phyloP scores from a whole-genome alignment of 2,329 filamentous ascomycete species.

The Lecanicillium sp. region DNA sequence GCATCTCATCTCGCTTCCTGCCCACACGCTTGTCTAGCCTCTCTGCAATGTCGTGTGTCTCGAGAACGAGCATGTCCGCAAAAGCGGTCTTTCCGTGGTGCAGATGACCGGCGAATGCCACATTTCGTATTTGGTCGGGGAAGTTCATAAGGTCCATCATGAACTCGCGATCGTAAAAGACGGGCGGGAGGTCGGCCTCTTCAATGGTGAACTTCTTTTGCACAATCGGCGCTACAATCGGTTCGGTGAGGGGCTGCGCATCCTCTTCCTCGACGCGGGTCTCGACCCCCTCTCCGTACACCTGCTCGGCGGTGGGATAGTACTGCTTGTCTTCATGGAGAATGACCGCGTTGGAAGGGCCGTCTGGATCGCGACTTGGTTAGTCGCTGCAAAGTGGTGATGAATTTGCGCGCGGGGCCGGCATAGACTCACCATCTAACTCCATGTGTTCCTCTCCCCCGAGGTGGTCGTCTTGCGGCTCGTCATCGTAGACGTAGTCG shows the following conservation, averaged over 20 bases:
- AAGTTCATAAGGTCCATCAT: constrained; percentile 96
- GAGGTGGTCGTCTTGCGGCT: constrained; percentile 51
- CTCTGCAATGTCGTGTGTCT: constrained; percentile 83
- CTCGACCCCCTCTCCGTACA: constrained; percentile 91
- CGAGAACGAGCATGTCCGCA: constrained; percentile 95
- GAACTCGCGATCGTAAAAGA: constrained; percentile 82
- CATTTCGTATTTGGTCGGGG: constrained; percentile 86
- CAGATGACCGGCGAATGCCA: constrained; percentile 85
- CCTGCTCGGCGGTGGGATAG: constrained; percentile 94
- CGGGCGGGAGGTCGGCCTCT: constrained; percentile 81
- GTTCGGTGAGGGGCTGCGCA: constrained; percentile 82
- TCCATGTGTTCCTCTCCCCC: constrained; percentile 83
- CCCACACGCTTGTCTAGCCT: constrained; percentile 75
- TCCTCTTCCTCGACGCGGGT: constrained; percentile 96
- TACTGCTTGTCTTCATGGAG: constrained; percentile 99
- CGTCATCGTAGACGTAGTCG: constrained; percentile 78
- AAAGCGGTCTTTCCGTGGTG: constrained; percentile 98
- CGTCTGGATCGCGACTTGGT: constrained; percentile 39
- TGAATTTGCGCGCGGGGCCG: not conserved
- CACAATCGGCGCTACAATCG: constrained; percentile 87
- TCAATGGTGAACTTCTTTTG: constrained; percentile 95
- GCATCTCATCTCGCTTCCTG: constrained; percentile 75
- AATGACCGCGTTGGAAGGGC: constrained; percentile 92
- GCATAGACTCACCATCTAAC: constrained; percentile 57
- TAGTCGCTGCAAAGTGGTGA: not conserved